Evolutionary conservation across 2,329 filamentous ascomycete species (phyloP).

Genomic region (Cercospora sp.): DNA sequence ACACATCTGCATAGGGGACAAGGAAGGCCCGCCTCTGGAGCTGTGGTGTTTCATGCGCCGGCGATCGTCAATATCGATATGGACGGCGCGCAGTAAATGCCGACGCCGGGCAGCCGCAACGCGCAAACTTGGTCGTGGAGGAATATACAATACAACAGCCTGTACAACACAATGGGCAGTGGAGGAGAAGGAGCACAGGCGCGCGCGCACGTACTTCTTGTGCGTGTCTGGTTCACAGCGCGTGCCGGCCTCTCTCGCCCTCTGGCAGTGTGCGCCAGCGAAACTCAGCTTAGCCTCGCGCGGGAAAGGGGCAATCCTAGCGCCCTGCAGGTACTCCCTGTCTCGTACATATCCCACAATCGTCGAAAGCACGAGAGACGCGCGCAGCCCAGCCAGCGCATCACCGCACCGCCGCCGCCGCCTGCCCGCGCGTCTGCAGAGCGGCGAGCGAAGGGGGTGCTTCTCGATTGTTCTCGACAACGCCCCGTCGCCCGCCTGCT

Average conservation of each 20-base stretch:
- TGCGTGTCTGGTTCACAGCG: background rate
- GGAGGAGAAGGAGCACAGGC: background rate
- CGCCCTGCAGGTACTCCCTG: background rate
- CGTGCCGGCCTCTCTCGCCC: background rate
- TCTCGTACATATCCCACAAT: background rate
- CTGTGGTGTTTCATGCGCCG: constrained; percentile 2
- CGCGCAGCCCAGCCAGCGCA: background rate
- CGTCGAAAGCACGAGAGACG: background rate
- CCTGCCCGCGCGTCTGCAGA: background rate
- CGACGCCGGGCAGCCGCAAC: background rate
- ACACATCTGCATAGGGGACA: background rate
- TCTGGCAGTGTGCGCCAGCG: background rate
- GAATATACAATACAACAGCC: background rate
- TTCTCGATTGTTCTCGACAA: background rate
- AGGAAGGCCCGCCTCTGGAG: background rate
- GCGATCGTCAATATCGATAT: constrained; percentile 6
- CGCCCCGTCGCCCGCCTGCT: background rate
- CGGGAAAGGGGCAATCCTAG: background rate
- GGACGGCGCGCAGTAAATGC: background rate
- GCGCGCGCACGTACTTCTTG: background rate
- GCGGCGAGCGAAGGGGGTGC: background rate
- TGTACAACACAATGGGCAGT: background rate
- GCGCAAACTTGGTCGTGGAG: background rate
- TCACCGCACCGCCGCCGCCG: background rate
- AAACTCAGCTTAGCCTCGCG: background rate